A percentile compares a stretch with the other conserved stretches of the same genome.
phyloP scores from a whole-genome alignment of 2,329 filamentous ascomycete species.

The Alternaria atra region DNA sequence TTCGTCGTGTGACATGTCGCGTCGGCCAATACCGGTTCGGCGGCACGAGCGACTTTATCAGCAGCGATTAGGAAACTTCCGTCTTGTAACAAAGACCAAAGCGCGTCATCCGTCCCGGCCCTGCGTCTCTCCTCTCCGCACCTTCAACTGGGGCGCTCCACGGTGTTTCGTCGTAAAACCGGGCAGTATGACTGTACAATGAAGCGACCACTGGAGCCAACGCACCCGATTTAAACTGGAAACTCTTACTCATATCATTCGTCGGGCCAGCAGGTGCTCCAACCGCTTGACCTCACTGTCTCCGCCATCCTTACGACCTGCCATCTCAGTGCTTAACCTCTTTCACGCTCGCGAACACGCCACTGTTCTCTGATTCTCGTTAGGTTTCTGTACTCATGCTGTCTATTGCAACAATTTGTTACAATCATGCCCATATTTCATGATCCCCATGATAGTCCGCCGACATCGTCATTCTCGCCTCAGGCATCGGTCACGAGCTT shows the following conservation, averaged over 20 bases:
- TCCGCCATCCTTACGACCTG: slow-evolving; percentile 30
- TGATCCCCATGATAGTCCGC: slow-evolving; percentile 45
- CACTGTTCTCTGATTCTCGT: slow-evolving; percentile 12
- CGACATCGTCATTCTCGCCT: slow-evolving; percentile 28
- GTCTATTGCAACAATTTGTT: slow-evolving; percentile 22
- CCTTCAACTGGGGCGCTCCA: slow-evolving; percentile 25
- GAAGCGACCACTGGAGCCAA: slow-evolving; percentile 46
- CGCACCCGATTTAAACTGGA: slow-evolving; percentile 39
- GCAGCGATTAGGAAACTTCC: slow-evolving; percentile 37
- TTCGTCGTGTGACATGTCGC: slow-evolving; percentile 37
- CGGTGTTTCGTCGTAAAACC: slow-evolving; percentile 33
- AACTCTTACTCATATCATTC: slow-evolving; percentile 41
- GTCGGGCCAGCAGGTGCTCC: slow-evolving; percentile 45
- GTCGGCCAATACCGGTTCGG: slow-evolving; percentile 26
- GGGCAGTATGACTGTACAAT: slow-evolving; percentile 25
- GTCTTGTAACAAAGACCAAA: slow-evolving; percentile 31
- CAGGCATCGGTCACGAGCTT: slow-evolving; percentile 23
- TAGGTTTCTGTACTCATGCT: slow-evolving; percentile 37
- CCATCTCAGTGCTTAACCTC: slow-evolving; percentile 34
- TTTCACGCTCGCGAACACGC: slow-evolving; percentile 17
- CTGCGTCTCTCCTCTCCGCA: slow-evolving; percentile 34
- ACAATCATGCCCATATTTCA: slow-evolving; percentile 52
- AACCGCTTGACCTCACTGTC: slow-evolving; percentile 38
- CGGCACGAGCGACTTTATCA: slow-evolving; percentile 35
- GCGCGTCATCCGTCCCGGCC: slow-evolving; percentile 41